Percentiles rank a stretch among this genome's conserved stretches.
phyloP scores from a whole-genome alignment of 2,329 filamentous ascomycete genomes.

The Diplodia mutila region DNA sequence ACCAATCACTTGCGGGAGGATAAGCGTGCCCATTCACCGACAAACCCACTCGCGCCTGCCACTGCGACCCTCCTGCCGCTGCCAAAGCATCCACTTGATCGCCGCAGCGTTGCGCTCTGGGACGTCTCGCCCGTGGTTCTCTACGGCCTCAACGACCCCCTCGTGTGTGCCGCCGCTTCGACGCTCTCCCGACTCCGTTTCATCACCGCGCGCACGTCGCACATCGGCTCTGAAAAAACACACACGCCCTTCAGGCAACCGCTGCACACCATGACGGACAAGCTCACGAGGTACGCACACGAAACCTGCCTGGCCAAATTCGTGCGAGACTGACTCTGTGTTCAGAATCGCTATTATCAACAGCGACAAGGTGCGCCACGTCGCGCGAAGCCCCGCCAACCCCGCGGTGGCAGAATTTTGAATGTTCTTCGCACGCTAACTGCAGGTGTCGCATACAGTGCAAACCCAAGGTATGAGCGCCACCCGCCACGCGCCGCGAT shows the following conservation, averaged over 20 bases:
- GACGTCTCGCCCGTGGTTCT: conserved; percentile 8
- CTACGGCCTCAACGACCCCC: conserved; percentile 2
- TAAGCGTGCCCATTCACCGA: conserved; percentile 22
- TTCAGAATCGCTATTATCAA: conserved; percentile 97
- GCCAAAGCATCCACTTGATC: conserved; percentile 23
- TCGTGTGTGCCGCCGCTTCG: conserved; percentile 17
- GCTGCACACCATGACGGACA: conserved; percentile 75
- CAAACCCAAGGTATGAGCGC: conserved; percentile 74
- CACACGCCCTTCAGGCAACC: conserved; percentile 1
- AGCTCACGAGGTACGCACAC: conserved; percentile 79
- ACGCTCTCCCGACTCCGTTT: conserved; percentile 19
- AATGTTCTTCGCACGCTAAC: conserved; percentile 25
- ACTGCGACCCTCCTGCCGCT: conserved; percentile 14
- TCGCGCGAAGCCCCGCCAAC: conserved; percentile 23
- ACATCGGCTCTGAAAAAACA: conserved; percentile 6
- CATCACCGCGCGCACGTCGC: conserved; percentile 5
- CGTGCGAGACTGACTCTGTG: conserved; percentile 21
- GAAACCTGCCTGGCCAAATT: background rate
- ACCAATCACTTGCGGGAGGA: conserved; percentile 8
- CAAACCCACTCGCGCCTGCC: conserved; percentile 18
- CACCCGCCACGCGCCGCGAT: background rate
- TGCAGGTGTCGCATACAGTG: conserved; percentile 58
- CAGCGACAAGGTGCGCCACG: conserved; percentile 80
- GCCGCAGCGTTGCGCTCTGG: conserved; percentile 21
- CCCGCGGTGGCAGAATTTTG: conserved; percentile 35